Conservation (phyloP, 306 rosid genomes). For the Rubus idaeus region DNA sequence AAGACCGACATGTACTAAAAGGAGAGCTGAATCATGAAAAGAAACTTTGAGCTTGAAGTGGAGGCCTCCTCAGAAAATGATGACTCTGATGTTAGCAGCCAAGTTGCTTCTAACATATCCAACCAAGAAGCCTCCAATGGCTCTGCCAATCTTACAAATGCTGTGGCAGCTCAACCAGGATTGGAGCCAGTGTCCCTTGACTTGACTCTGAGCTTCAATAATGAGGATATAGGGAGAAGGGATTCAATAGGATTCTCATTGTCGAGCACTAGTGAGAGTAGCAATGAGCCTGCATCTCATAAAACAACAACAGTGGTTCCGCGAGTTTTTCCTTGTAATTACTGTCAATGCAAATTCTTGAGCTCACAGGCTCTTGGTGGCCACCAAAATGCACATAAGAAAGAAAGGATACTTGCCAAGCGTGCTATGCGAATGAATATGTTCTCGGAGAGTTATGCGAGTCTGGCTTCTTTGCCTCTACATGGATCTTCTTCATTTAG, state of each 20-base stretch:
- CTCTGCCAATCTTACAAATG: constrained; percentile 39
- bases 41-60: constrained; percentile 66
- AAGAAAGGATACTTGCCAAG: constrained; percentile 80
- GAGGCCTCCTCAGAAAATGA: constrained; percentile 64
- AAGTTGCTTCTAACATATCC: constrained; percentile 72
- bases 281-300: constrained; percentile 62
- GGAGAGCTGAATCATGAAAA: constrained; percentile 50
- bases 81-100: constrained; percentile 67
- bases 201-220: constrained; percentile 62
- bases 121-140: constrained; percentile 58
- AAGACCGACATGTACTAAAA: constrained; percentile 11
- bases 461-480: constrained; percentile 71
- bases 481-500: constrained; percentile 62
- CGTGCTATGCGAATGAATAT: constrained; percentile 83
- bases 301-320: constrained; percentile 41
- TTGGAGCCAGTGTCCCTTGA: constrained; percentile 53
- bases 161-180: constrained; percentile 27
- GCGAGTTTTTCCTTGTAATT: constrained; percentile 78
- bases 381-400: constrained; percentile 91
- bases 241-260: constrained; percentile 61
- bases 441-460: constrained; percentile 64
- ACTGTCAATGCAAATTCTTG: constrained; percentile 83
- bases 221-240: constrained; percentile 34
- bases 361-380: constrained; percentile 98
- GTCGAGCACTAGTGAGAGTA: constrained; percentile 86